A percentile compares a stretch with the other conserved stretches of the same genome.
phyloP scores from a whole-genome alignment of 495 filamentous ascomycete species.

The Lichenothelia convexa region DNA sequence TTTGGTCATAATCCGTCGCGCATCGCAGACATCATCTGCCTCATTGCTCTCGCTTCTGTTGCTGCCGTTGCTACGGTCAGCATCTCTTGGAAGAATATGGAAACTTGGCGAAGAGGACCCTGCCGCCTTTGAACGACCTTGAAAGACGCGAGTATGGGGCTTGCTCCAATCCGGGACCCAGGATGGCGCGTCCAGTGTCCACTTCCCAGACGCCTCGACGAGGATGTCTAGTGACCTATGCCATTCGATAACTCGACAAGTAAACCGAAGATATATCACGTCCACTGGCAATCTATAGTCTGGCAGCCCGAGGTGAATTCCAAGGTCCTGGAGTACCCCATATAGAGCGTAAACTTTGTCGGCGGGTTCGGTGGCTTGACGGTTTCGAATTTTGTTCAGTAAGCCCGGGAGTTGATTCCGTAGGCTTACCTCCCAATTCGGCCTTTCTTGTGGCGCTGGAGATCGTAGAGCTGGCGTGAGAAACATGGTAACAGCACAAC shows the following conservation, averaged over 20 bases:
- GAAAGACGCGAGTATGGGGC: too few relatives aligned
- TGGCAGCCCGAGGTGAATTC: neutral
- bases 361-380: neutral
- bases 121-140: too few relatives aligned
- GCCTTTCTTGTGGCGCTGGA: neutral
- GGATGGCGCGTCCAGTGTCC: neutral
- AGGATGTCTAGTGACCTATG: neutral
- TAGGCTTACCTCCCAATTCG: neutral
- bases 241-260: neutral
- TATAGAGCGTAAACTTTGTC: neutral
- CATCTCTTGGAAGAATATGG: too few relatives aligned
- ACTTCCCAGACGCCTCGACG: neutral
- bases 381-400: neutral
- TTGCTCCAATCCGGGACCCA: neutral
- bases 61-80: too few relatives aligned
- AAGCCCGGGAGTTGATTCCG: neutral
- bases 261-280: neutral
- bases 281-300: neutral
- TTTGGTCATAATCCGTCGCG: too few relatives aligned
- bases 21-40: too few relatives aligned
- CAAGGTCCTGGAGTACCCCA: neutral
- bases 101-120: too few relatives aligned
- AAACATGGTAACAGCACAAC: neutral
- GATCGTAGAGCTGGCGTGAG: too few relatives aligned
- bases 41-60: too few relatives aligned